Evolutionary conservation across 192 early-diverging fungal genomes (phyloP), one percentile per base, ranked within the genome.

Genomic region (Coemansia sp.): DNA sequence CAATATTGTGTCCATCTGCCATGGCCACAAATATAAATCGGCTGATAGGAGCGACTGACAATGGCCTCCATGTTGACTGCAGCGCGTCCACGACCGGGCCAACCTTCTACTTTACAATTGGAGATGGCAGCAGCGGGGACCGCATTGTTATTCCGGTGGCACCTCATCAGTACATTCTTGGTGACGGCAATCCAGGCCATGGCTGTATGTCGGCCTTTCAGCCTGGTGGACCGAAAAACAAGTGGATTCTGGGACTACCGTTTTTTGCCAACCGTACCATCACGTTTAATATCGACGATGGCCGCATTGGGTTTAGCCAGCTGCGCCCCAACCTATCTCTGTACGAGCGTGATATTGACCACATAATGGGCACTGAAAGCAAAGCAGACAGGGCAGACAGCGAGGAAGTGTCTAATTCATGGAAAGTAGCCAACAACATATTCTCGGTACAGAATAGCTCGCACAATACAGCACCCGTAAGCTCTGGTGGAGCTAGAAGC

Each of bases 181-280:
- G 74, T 2, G 73, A 82, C 36, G 79, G 74, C 5, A 58, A 36
- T 11, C 59, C 74, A 11, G 53, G 28, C 0, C 77, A 80, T 66
- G 77, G 79, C 0, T 82, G 79, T 40, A 76, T 82, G 73, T 76
- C 79, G 24, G 79, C 79, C 1, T 82, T 82, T 60, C 79, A 76
- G 59, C 70, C 67, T 2, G 79, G 79, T 5, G 70, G 79, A 4
- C 66, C 70, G 5, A 63, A 70, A 8, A 63, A 76, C 65, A 76
- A 73, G 58, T 82, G 79, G 79, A 65, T 76, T 3, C 58, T 82
- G 48, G 79, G 79, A 5, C 64, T 82, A 24, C 79, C 79, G 0
- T 73, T 82, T 33, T 76, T 82, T 60, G 58, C 68, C 8, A 76
- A 76, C 62, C 73, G 62, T 55, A 82, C 69, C 4, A 42, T 82